Conservation (phyloP, 306 rosid genomes). For the Cucumis cinereus region DNA sequence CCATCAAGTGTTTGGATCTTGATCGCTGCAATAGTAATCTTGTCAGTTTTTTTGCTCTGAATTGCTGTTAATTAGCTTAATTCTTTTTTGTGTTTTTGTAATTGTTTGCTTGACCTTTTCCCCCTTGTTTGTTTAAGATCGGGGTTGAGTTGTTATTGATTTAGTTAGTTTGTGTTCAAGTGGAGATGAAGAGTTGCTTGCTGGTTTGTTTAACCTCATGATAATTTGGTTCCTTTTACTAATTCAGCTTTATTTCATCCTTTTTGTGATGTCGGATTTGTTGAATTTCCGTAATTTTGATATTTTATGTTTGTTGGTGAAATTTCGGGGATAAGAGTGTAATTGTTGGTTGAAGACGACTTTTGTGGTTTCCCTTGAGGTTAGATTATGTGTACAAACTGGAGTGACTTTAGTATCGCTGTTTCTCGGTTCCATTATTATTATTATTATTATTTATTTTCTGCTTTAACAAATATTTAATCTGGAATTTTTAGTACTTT, state of each 20-base stretch:
- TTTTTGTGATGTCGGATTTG: neutral
- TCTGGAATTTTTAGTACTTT: neutral
- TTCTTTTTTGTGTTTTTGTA: neutral
- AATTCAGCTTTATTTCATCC: neutral
- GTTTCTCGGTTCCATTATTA: neutral
- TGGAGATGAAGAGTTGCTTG: neutral
- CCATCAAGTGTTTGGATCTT: slow-evolving; percentile 92
- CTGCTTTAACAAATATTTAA: neutral
- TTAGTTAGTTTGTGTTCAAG: neutral
- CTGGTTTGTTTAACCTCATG: neutral
- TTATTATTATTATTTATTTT: neutral
- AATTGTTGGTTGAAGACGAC: too few relatives aligned
- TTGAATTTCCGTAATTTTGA: neutral
- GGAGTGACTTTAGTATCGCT: neutral
- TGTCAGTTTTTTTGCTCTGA: slow-evolving; percentile 19
- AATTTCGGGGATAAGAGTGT: neutral
- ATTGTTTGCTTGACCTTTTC: neutral
- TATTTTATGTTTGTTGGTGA: neutral
- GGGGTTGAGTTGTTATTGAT: neutral
- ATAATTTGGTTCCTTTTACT: neutral
- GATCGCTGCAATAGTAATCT: slow-evolving; percentile 89
- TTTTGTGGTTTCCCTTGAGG: neutral
- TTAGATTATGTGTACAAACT: neutral
- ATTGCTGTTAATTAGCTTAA: neutral
- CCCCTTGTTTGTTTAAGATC: neutral